Base-by-base conservation (phyloP, 768 basidiomycete species). In the Scleroderma citrinum region DNA sequence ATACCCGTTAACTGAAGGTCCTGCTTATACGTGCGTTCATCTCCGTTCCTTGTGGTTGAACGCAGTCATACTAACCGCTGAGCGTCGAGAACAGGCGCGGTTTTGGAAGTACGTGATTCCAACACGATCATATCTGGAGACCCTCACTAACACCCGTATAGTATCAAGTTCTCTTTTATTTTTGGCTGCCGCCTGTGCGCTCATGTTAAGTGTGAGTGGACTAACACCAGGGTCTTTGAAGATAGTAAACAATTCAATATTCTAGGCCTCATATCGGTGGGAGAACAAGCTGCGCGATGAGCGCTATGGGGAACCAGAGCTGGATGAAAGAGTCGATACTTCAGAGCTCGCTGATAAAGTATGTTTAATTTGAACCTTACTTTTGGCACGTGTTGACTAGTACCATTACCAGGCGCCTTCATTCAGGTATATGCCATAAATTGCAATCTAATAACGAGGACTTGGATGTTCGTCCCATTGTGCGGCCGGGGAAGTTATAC, bases 261-360 rank as follows among this genome's bases (percentile, higher is more conserved):
- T 2, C 12, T 46, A 87, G 85, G 64, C 76, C 13, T 83, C 82
- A 2, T 88, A 83, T 56, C 77, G 78, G 35, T 55, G 64, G 57
- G 84, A 86, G 24, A 88, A 87, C 50, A 67, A 70, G 5, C 70
- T 71, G 14, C 69, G 85, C 35, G 74, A 87, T 56, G 66, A 62
- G 38, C 50, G 67, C 23, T 77, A 80, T 49, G 85, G 85, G 1
- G 71, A 71, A 46, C 76, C 74, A 1, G 64, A 70, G 44, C 66
- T 65, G 7, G 66, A 75, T 50, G 70, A 69, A 7, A 73, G 67
- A 17, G 79, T 87, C 17, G 77, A 87, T 56, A 85, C 82, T 0
- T 71, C 74, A 23, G 76, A 83, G 52, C 60, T 84, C 7, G 85
- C 85, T 1, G 85, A 87, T 58, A 72, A 80, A 67, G 83, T 81